Evolutionary conservation across 2,329 filamentous ascomycete genomes (phyloP), one percentile per base, ranked within the genome.

Genomic region (Alternaria sp.): DNA sequence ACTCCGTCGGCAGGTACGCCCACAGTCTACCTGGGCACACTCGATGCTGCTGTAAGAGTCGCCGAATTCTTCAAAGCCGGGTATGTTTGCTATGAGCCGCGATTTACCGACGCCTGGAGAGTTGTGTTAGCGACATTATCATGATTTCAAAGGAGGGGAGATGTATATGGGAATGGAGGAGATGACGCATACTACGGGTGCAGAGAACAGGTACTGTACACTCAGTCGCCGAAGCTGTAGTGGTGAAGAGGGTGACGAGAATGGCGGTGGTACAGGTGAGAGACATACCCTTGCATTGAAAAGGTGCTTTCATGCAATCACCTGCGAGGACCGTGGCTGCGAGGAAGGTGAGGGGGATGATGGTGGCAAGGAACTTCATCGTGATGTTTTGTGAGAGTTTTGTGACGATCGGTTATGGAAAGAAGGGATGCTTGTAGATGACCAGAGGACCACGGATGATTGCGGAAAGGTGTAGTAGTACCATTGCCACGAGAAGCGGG

Each of bases 391-490:
- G 3, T 14, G 40, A 41, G 40, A 11, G 9, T 1, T 27, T 7
- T 22, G 40, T 41, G 0, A 14, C 1, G 18, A 5, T 22, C 22
- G 11, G 10, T 6, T 22, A 1, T 22, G 18, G n/a, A n/a, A 40
- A 6, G 9, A 9, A 20, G n/a, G 10, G 20, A 11, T 20, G 18
- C 3, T 6, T 27, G 25, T 27, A 27, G 25, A 27, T 27, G 25
- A 27, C 25, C 6, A 27, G 25, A 27, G 25, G 25, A 27, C 25
- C 25, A 27, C 6, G 1, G 25, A 27, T 27, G 25, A 0, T 27
- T 27, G 7, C 25, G 25, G 25, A 27, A 27, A 27, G 85, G 95
- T 97, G 91, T 99, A 99, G 92, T 99, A 99, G 91, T 98, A 81
- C 70, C 75, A 80, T 66, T 81, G 79, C 79, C 79, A 81, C 60